phyloP scores from a whole-genome alignment of 164 flowering plant species.

The Buxus sempervirens region DNA sequence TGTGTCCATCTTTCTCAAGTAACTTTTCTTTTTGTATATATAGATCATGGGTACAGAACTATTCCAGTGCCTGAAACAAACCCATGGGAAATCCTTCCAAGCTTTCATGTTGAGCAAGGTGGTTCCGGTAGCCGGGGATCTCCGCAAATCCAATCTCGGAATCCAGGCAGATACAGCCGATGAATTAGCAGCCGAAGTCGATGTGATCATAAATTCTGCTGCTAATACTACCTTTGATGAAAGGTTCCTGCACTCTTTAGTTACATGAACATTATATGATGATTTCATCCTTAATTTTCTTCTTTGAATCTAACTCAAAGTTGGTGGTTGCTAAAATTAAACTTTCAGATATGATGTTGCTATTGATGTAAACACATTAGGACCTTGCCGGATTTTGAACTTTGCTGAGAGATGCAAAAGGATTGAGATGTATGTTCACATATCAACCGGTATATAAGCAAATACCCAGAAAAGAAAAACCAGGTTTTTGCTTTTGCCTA shows the following conservation, averaged over 20 bases:
- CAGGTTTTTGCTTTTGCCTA: background rate
- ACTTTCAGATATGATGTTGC: conserved; percentile 65
- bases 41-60: background rate
- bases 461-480: background rate
- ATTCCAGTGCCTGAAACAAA: background rate
- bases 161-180: conserved; percentile 40
- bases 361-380: conserved; percentile 61
- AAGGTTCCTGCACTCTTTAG: conserved; percentile 42
- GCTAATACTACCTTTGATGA: conserved; percentile 94
- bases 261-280: too few species aligned
- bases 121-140: conserved; percentile 45
- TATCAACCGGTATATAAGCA: conserved; percentile 59
- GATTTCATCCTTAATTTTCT: background rate
- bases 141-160: conserved; percentile 66
- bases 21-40: too few species aligned
- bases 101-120: background rate
- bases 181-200: conserved; percentile 54
- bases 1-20: too few species aligned
- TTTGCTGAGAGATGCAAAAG: conserved; percentile 68
- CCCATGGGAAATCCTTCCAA: background rate
- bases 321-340: background rate
- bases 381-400: conserved; percentile 58
- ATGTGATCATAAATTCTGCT: conserved; percentile 80
- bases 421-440: conserved; percentile 69
- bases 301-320: too few species aligned